A percentile compares a stretch with the other conserved stretches of the same genome.
These are phyloP conservation scores for Pythium aquatile DNA, from an alignment of 352 stramenopile species.

Conservation along the genomic window DNA sequence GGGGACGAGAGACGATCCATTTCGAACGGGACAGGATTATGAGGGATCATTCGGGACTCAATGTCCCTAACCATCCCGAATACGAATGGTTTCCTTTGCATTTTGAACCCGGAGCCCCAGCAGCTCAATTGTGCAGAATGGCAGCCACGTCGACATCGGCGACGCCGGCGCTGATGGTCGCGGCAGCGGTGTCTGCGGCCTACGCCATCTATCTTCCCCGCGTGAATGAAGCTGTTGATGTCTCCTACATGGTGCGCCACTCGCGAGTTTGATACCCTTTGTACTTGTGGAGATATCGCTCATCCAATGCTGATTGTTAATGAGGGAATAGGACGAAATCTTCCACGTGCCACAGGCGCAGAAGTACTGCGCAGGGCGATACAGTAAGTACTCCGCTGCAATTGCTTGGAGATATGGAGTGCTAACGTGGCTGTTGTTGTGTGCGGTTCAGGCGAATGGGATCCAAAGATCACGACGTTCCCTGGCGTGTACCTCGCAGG, in stretches of 20 bases:
- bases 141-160: slow-evolving; percentile 1
- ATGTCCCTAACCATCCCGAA: slow-evolving; percentile 1
- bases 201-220: slow-evolving; percentile 32
- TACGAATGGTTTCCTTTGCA: slow-evolving; percentile 1
- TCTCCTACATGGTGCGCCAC: slow-evolving; percentile 66
- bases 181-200: slow-evolving; percentile 20
- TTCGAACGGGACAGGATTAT: not conserved
- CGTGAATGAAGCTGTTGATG: slow-evolving; percentile 40
- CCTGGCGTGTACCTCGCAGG: slow-evolving; percentile 82
- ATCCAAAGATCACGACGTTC: slow-evolving; percentile 93
- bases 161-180: slow-evolving; percentile 9
- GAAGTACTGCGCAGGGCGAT: slow-evolving; percentile 74
- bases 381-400: slow-evolving; percentile 35
- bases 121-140: not conserved
- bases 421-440: not conserved
- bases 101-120: not conserved
- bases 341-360: slow-evolving; percentile 82
- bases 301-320: not conserved
- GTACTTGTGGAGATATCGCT: slow-evolving; percentile 14
- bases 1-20: slow-evolving; percentile 9
- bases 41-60: slow-evolving; percentile 1
- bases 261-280: not conserved
- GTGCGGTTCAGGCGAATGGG: slow-evolving; percentile 64
- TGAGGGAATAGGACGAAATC: slow-evolving; percentile 70
- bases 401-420: not conserved